phyloP scores from a whole-genome alignment of 345 rosid genomes.

The Eutrema japonicum region DNA sequence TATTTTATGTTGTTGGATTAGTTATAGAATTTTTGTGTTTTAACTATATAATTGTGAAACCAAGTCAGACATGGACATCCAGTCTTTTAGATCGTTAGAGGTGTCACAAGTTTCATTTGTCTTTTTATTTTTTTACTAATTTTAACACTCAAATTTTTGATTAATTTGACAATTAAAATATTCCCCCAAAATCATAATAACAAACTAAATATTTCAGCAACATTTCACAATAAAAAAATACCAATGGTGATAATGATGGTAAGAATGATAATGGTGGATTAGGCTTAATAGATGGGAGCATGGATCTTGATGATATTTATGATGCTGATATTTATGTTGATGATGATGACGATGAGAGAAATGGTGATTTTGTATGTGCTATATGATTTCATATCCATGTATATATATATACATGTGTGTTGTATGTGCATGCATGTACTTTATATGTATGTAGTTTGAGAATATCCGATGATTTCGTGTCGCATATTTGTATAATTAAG shows the following conservation, averaged over 20 bases:
- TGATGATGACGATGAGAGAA: conserved; percentile 59
- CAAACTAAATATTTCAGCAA: too few relatives aligned
- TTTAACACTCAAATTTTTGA: too few relatives aligned
- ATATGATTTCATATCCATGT: conserved; percentile 46
- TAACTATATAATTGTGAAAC: too few relatives aligned
- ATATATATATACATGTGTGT: not conserved
- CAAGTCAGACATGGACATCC: too few relatives aligned
- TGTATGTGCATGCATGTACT: conserved; percentile 8
- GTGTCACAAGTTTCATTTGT: too few relatives aligned
- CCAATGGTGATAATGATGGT: conserved; percentile 5
- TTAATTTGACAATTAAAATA: too few relatives aligned
- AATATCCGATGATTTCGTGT: conserved; percentile 18
- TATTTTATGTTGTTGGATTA: too few relatives aligned
- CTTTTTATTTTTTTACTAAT: too few relatives aligned
- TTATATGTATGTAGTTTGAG: conserved; percentile 7
- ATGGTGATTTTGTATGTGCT: conserved; percentile 89
- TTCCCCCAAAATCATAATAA: too few relatives aligned
- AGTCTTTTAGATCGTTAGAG: too few relatives aligned
- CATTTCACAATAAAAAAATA: too few relatives aligned
- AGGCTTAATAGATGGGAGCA: conserved; percentile 59
- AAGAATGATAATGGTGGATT: conserved; percentile 47
- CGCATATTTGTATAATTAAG: conserved; percentile 19
- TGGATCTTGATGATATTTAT: conserved; percentile 75
- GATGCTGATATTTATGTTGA: conserved; percentile 66
- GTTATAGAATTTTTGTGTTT: too few relatives aligned